Evolutionary conservation across 768 basidiomycete species (phyloP).

Genomic region (Tylopilus sp.): DNA sequence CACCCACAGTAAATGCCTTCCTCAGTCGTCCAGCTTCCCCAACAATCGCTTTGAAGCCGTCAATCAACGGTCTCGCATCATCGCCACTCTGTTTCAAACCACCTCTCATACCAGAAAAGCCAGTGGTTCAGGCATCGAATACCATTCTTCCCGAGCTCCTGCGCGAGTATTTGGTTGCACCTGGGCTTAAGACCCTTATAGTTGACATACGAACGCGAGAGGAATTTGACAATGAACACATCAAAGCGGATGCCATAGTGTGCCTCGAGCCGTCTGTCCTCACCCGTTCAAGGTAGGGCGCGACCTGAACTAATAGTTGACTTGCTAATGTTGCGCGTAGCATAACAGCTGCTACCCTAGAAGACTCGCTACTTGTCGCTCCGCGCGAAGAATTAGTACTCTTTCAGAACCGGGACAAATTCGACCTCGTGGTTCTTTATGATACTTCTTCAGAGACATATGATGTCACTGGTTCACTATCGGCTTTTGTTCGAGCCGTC

Average conservation of each 20-base stretch:
- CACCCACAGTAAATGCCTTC: constrained; percentile 53
- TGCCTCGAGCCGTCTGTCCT: constrained; percentile 85
- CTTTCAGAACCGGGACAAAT: constrained; percentile 85
- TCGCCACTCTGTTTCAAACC: constrained; percentile 31
- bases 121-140: constrained; percentile 57
- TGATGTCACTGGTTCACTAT: constrained; percentile 50
- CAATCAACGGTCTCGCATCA: constrained; percentile 36
- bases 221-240: constrained; percentile 73
- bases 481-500: constrained; percentile 62
- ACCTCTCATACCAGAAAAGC: constrained; percentile 32
- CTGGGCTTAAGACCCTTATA: constrained; percentile 58
- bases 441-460: constrained; percentile 61
- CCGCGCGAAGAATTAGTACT: constrained; percentile 67
- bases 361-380: constrained; percentile 67
- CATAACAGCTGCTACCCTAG: constrained; percentile 61
- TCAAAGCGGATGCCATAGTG: constrained; percentile 63
- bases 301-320: not conserved
- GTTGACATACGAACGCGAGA: constrained; percentile 80
- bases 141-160: constrained; percentile 59
- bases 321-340: constrained; percentile 37
- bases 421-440: constrained; percentile 85
- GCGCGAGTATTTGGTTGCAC: constrained; percentile 50
- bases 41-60: constrained; percentile 40
- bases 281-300: constrained; percentile 57
- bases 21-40: constrained; percentile 66